Percentiles rank a stretch among this genome's conserved stretches.
phyloP scores from a whole-genome alignment of 495 filamentous ascomycete genomes.

The Hypoxylon trugodes region DNA sequence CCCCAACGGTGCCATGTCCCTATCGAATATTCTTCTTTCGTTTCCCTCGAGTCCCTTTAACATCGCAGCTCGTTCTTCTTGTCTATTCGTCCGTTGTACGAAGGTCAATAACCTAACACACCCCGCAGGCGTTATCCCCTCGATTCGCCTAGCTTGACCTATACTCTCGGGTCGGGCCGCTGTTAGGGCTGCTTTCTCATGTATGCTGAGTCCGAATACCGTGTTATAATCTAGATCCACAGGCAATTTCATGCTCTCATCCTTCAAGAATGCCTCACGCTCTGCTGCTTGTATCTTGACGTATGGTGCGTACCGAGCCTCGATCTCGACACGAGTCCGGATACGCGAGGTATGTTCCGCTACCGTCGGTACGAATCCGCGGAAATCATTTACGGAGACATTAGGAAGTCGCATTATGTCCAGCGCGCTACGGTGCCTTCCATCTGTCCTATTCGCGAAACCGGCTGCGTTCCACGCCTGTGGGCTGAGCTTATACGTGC shows the following conservation, averaged over 20 bases:
- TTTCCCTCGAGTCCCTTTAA: conserved; percentile 17
- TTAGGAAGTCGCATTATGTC: conserved; percentile 75
- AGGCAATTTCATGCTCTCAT: conserved; percentile 79
- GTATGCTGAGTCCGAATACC: conserved; percentile 76
- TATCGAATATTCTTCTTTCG: too few relatives aligned
- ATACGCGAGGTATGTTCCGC: conserved; percentile 62
- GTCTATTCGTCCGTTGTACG: conserved; percentile 45
- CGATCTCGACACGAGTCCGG: conserved; percentile 74
- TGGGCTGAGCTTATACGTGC: conserved; percentile 60
- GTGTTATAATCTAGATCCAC: conserved; percentile 77
- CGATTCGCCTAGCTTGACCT: conserved; percentile 87
- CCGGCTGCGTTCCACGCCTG: conserved; percentile 74
- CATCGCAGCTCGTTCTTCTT: neutral
- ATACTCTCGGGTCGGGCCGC: conserved; percentile 79
- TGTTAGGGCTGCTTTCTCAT: conserved; percentile 76
- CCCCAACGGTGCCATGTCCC: conserved; percentile 42
- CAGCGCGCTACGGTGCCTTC: conserved; percentile 69
- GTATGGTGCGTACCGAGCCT: conserved; percentile 86
- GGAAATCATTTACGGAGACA: conserved; percentile 63
- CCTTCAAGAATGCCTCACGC: conserved; percentile 71
- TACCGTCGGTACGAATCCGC: conserved; percentile 60
- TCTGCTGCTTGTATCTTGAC: conserved; percentile 71
- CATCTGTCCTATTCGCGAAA: conserved; percentile 69
- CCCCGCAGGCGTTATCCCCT: conserved; percentile 75
- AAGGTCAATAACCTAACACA: conserved; percentile 64